Conservation (phyloP, 208 protist species). For the Leishmania amazonensis region DNA sequence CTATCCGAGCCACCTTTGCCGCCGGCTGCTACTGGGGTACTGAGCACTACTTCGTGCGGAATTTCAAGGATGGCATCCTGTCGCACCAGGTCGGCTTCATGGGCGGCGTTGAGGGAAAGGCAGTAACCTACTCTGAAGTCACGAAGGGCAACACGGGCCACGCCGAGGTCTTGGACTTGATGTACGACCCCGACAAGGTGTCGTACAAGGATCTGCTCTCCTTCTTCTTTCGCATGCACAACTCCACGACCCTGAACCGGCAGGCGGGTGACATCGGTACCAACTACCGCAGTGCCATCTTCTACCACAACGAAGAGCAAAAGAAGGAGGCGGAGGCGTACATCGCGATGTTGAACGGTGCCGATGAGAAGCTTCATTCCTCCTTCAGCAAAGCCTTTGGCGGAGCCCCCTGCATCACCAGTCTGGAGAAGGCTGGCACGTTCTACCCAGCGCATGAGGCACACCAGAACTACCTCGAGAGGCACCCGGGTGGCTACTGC, state of each 20-base stretch:
- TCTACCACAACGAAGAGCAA: constrained; percentile 92
- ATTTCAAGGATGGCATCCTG: constrained; percentile 81
- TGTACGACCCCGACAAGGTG: constrained; percentile 82
- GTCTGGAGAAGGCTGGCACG: constrained; percentile 50
- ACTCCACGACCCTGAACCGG: constrained; percentile 93
- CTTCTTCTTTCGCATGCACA: constrained; percentile 95
- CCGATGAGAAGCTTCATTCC: constrained; percentile 53
- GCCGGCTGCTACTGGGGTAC: constrained; percentile 95
- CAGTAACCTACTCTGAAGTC: constrained; percentile 87
- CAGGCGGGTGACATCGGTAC: constrained; percentile 93
- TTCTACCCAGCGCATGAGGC: constrained; percentile 91
- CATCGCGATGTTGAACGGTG: constrained; percentile 75
- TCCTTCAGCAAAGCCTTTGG: constrained; percentile 75
- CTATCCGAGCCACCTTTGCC: constrained; percentile 78
- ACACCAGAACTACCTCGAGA: constrained; percentile 90
- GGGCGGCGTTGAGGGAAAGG: constrained; percentile 53
- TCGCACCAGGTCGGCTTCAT: constrained; percentile 90
- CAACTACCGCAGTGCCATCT: constrained; percentile 95
- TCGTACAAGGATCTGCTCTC: constrained; percentile 87
- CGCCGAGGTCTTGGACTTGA: constrained; percentile 94
- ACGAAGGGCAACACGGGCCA: constrained; percentile 94
- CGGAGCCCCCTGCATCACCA: constrained; percentile 64
- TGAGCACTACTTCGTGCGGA: constrained; percentile 90
- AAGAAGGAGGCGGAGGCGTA: constrained; percentile 72
- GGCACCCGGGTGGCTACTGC: constrained; percentile 82